Conservation (phyloP, 2,329 filamentous ascomycete genomes). For the Exophiala oligosperma region DNA sequence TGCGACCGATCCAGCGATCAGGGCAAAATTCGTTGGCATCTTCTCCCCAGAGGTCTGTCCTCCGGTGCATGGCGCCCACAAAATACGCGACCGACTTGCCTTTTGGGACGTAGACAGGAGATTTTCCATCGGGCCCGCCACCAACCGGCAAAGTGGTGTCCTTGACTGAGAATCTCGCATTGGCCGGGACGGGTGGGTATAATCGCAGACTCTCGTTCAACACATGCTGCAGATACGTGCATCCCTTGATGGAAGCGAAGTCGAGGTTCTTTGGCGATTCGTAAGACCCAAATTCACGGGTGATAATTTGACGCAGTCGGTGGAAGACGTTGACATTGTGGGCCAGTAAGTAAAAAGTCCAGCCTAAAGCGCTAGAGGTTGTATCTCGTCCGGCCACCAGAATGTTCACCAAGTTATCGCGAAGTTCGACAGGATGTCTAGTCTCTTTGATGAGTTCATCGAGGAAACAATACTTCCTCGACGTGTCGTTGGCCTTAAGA, state of each 20-base stretch:
- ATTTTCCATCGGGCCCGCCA: constrained; percentile 47
- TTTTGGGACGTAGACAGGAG: constrained; percentile 49
- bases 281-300: no score
- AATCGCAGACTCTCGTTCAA: constrained; percentile 45
- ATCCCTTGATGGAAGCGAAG: constrained; percentile 20
- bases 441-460: no score
- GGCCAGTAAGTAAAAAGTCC: constrained; percentile 30
- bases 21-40: constrained; percentile 55
- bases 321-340: no score
- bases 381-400: constrained; percentile 39
- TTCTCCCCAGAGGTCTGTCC: constrained; percentile 43
- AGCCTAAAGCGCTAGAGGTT: constrained; percentile 35
- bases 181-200: constrained; percentile 50
- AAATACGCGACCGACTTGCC: constrained; percentile 65
- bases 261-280: no score
- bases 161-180: constrained; percentile 49
- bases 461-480: no score
- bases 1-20: constrained; percentile 68
- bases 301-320: no score
- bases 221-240: constrained; percentile 26
- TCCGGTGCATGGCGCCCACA: constrained; percentile 72
- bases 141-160: constrained; percentile 53
- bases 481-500: no score
- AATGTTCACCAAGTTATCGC: constrained; percentile 36
- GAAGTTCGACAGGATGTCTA: constrained; percentile 17